A percentile compares a stretch with the other conserved stretches of the same genome.
These are phyloP conservation scores for Hymenoscyphus linearis DNA, from an alignment of 2,329 filamentous ascomycete genomes.

Conservation along the genomic window DNA sequence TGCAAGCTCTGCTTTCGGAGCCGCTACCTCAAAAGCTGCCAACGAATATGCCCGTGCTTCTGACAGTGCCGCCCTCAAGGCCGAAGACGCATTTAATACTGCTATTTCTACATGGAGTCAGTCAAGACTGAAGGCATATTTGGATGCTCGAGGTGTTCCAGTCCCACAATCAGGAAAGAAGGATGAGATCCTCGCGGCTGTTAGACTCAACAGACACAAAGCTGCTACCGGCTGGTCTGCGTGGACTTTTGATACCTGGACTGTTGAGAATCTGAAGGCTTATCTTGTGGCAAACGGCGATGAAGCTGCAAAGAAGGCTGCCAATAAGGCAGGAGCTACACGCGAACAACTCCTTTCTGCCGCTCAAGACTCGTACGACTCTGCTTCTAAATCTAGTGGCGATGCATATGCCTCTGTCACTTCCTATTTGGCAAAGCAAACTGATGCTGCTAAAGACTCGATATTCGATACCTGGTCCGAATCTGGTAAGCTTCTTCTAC, in stretches of 20 bases:
- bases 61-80: conserved; percentile 56
- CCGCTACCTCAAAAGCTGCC: conserved; percentile 68
- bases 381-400: conserved; percentile 54
- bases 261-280: conserved; percentile 60
- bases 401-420: conserved; percentile 61
- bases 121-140: conserved; percentile 67
- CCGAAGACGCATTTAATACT: conserved; percentile 61
- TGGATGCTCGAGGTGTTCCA: conserved; percentile 71
- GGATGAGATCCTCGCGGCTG: conserved; percentile 68
- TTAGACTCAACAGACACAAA: conserved; percentile 69
- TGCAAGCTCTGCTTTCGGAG: conserved; percentile 58
- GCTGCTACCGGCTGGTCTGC: conserved; percentile 61
- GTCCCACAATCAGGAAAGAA: conserved; percentile 67
- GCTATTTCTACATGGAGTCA: conserved; percentile 64
- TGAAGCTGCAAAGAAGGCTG: conserved; percentile 50
- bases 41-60: conserved; percentile 76
- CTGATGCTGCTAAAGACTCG: conserved; percentile 57
- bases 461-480: conserved; percentile 69
- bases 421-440: conserved; percentile 62
- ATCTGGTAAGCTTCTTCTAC: conserved; percentile 28
- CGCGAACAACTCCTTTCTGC: conserved; percentile 69
- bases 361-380: conserved; percentile 55
- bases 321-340: conserved; percentile 57
- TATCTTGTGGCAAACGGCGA: conserved; percentile 50
- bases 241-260: conserved; percentile 78